Evolutionary conservation across 345 rosid species (phyloP), one percentile per base, ranked within the genome.

Genomic region (Eucalyptus sideroxylon): DNA sequence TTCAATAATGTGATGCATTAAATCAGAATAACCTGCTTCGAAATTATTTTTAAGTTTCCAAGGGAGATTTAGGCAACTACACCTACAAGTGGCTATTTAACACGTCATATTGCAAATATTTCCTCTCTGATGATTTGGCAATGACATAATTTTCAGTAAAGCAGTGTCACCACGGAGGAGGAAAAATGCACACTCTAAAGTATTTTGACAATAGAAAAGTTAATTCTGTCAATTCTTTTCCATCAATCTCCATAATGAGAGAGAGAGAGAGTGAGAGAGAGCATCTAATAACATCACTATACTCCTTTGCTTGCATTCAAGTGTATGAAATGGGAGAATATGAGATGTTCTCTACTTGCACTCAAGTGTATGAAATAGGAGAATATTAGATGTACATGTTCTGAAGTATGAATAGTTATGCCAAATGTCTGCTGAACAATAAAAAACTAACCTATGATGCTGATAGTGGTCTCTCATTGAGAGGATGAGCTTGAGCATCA

Each of bases 401-500:
- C 26, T 34, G 44, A 72, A 72, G 45, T 37, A 19, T 17, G 44
- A 72, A 72, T 8, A 72, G 82, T 72, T 69, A 69, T 72, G 44
- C 3, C 2, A 34, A 72, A n/a, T n/a, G n/a, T n/a, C n/a, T n/a
- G n/a, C n/a, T n/a, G n/a, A n/a, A n/a, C n/a, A n/a, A n/a, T n/a
- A n/a, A n/a, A n/a, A n/a, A n/a, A 65, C 31, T 53, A 87, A 96
- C 98, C 97, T 92, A 31, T 87, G 93, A 72, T 72, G 45, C 59
- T 88, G 93, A 89, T 92, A 59, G 83, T 91, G 92, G 89, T 93
- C 94, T 88, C 89, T 96, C 89, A 95, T 91, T 47, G 95, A 91
- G 31, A 96, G 92, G 86, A 96, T 86, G 88, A 95, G 94, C 91
- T 96, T 96, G 89, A 98, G 94, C 90, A 97, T 93, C 89, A 95